Percentiles rank a stretch among this genome's conserved stretches.
phyloP scores from a whole-genome alignment of 768 basidiomycete species.

The Coprinellus micaceus region DNA sequence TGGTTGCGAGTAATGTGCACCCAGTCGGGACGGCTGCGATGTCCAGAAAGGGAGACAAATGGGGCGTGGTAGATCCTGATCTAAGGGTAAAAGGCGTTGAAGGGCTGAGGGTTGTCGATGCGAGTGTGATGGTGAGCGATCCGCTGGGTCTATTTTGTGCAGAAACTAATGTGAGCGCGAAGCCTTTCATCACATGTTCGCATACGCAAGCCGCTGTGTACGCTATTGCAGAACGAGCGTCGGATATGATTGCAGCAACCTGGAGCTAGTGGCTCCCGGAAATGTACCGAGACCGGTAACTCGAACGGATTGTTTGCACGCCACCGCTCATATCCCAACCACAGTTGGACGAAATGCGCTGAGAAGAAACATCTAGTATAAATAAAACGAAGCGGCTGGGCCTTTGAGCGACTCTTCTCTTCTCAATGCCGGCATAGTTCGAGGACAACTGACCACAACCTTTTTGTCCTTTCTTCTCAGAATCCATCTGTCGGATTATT shows the following conservation, averaged over 20 bases:
- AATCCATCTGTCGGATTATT: too few species aligned
- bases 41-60: slow-evolving; percentile 22
- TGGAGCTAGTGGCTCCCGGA: neutral
- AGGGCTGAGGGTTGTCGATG: slow-evolving; percentile 37
- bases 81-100: slow-evolving; percentile 31
- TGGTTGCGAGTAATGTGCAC: neutral
- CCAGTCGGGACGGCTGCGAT: slow-evolving; percentile 29
- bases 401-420: too few species aligned
- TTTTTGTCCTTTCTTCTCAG: too few species aligned
- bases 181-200: neutral
- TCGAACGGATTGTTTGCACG: neutral
- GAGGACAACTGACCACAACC: neutral
- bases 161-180: neutral
- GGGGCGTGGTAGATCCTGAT: slow-evolving; percentile 36
- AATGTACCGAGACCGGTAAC: too few species aligned
- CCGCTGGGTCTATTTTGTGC: neutral
- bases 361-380: too few species aligned
- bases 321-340: neutral
- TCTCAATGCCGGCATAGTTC: neutral
- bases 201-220: slow-evolving; percentile 11
- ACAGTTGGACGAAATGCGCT: too few species aligned
- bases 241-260: slow-evolving; percentile 6
- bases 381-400: too few species aligned
- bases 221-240: slow-evolving; percentile 12
- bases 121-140: slow-evolving; percentile 28